Base-by-base conservation (phyloP, 495 filamentous ascomycete species). In the Penicillium atrosanguineum region DNA sequence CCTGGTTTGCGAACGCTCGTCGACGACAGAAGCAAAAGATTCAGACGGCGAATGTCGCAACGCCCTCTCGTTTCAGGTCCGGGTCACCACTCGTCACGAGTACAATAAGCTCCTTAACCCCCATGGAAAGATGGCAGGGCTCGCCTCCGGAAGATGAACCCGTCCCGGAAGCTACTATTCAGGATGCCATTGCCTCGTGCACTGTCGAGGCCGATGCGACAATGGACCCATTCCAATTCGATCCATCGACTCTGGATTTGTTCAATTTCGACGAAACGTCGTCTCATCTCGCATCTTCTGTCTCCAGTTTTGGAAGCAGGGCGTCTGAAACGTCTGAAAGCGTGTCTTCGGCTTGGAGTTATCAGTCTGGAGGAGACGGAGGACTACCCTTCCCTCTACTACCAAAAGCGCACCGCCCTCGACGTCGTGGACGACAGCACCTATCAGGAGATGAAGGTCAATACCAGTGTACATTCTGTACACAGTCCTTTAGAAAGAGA, bases 401-500 rank as follows among this genome's bases (percentile, higher is more conserved):
- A 5, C 49, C 54, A 3, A 55, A 57, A 34, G 31, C 50, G 46
- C 29, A 37, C 26, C 51, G 25, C 44, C 49, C 38, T 40, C 61
- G 53, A 77, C 62, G 79, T 69, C 39, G 82, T 74, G 19, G 72
- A 70, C 37, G 65, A 60, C 40, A 83, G 76, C 25, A 56, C 79
- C 46, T 79, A 72, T 61, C 75, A 73, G 83, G 19, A 70, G 82
- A 79, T 5, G 61, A 65, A 3, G 12, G 55, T 28, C 55, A 52
- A 44, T 94, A 85, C 69, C 86, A 91, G 61, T 94, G 89, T 67
- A 94, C 89, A 8, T 94, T 94, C 72, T 94, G 89, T 63, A 84
- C 83, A 0, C 84, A 89, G 50, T 87, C 83, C 0, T 93, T 92
- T 71, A 83, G 84, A 53, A 90, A 85, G 47, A 90, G 91, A 67